phyloP scores from a whole-genome alignment of 208 protist genomes.

The Blechomonas ayalai region DNA sequence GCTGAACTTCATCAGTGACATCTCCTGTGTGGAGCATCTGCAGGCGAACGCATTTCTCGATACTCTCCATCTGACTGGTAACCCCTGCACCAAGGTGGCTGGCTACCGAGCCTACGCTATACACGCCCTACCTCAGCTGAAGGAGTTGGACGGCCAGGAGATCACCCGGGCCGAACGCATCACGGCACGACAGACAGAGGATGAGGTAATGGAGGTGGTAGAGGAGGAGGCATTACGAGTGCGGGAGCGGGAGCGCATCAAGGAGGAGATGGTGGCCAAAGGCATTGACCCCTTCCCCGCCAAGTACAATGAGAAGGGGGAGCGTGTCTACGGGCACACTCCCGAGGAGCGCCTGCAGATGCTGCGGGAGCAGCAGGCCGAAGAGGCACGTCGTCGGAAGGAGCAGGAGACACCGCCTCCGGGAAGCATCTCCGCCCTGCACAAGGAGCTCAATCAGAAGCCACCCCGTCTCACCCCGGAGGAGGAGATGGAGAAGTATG shows the following conservation, averaged over 20 bases:
- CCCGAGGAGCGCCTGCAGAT: constrained; percentile 86
- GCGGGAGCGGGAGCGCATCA: constrained; percentile 56
- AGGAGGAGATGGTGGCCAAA: constrained; percentile 58
- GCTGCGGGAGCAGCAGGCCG: constrained; percentile 75
- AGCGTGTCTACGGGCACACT: constrained; percentile 87
- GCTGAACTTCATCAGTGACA: constrained; percentile 93
- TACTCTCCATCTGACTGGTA: constrained; percentile 92
- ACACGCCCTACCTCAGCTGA: constrained; percentile 87
- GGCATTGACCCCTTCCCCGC: constrained; percentile 75
- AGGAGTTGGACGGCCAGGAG: constrained; percentile 84
- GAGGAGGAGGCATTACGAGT: constrained; percentile 38
- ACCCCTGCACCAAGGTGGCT: constrained; percentile 87
- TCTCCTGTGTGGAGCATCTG: constrained; percentile 73
- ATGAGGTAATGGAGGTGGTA: constrained; percentile 35
- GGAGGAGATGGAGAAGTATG: constrained; percentile 84
- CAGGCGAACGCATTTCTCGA: constrained; percentile 76
- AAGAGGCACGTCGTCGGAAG: constrained; percentile 28
- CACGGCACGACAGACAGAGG: constrained; percentile 72
- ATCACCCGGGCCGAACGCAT: constrained; percentile 85
- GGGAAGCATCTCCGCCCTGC: constrained; percentile 48
- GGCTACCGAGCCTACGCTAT: constrained; percentile 92
- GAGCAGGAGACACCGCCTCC: constrained; percentile 23
- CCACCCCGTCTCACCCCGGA: constrained; percentile 57
- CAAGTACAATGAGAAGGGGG: constrained; percentile 82
- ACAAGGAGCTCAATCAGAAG: constrained; percentile 48